Evolutionary conservation across 345 rosid species (phyloP).

Genomic region (Citrus sp.): DNA sequence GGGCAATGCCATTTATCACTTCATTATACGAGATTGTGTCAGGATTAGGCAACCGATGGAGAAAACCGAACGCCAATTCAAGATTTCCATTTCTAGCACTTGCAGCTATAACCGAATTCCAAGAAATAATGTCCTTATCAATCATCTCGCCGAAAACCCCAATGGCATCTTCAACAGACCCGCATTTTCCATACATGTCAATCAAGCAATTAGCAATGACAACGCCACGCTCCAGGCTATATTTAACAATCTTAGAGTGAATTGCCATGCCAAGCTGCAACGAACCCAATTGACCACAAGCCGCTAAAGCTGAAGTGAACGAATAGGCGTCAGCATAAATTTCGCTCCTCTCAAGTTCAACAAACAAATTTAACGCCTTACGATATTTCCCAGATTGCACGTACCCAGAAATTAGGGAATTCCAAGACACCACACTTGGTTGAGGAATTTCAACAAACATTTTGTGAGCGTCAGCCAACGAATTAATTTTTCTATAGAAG

Average conservation of each 20-base stretch:
- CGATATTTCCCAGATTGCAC: conserved; percentile 47
- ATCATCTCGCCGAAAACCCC: conserved; percentile 42
- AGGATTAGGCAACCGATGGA: conserved; percentile 55
- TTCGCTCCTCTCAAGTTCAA: conserved; percentile 47
- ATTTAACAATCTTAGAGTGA: conserved; percentile 59
- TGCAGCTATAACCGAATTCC: conserved; percentile 81
- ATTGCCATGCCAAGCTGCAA: conserved; percentile 41
- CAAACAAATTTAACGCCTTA: conserved; percentile 48
- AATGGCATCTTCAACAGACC: conserved; percentile 50
- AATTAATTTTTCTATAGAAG: conserved; percentile 37
- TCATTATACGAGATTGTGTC: conserved; percentile 73
- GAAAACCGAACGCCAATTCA: conserved; percentile 47
- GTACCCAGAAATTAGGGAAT: conserved; percentile 58
- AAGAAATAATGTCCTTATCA: conserved; percentile 61
- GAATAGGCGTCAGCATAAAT: conserved; percentile 54
- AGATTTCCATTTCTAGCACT: conserved; percentile 56
- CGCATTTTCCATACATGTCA: conserved; percentile 85
- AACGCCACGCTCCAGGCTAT: conserved; percentile 39
- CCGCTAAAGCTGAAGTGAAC: conserved; percentile 57
- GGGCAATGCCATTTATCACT: conserved; percentile 61
- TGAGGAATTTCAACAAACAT: conserved; percentile 76
- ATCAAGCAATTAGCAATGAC: conserved; percentile 71
- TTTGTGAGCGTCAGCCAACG: conserved; percentile 36
- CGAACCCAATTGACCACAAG: conserved; percentile 46
- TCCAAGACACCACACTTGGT: conserved; percentile 75